A percentile compares a stretch with the other conserved stretches of the same genome.
These are phyloP conservation scores for Batkoa obscura DNA, from an alignment of 371 early-diverging fungal genomes.

Conservation along the genomic window DNA sequence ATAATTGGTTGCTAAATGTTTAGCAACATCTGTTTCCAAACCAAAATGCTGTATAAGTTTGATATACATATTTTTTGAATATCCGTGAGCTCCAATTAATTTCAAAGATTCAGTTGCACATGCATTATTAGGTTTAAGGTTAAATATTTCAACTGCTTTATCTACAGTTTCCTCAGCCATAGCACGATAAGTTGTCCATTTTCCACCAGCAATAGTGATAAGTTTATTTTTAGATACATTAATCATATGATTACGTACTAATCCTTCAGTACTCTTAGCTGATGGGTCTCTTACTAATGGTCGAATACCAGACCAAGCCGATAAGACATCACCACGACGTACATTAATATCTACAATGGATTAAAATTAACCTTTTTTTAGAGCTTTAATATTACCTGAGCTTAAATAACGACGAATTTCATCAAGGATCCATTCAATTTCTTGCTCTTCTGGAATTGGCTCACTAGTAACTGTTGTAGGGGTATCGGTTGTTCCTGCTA, in stretches of 20 bases:
- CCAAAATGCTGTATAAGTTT: conserved; percentile 83
- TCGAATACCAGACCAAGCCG: conserved; percentile 98
- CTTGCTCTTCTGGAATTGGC: conserved; percentile 81
- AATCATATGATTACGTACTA: conserved; percentile 96
- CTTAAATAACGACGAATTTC: conserved; percentile 85
- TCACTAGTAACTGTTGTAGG: conserved; percentile 57
- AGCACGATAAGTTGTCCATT: conserved; percentile 98
- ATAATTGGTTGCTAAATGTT: conserved; percentile 80
- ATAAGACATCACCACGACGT: conserved; percentile 84
- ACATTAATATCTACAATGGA: conserved; percentile 53
- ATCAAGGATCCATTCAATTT: conserved; percentile 88
- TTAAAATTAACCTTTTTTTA: neutral
- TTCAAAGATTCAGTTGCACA: conserved; percentile 55
- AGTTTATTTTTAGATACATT: conserved; percentile 64
- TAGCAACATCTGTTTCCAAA: conserved; percentile 81
- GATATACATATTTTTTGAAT: conserved; percentile 70
- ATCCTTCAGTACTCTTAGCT: conserved; percentile 73
- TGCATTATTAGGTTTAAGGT: conserved; percentile 26
- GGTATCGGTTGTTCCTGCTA: conserved; percentile 98
- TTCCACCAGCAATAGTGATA: conserved; percentile 97
- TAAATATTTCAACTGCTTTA: conserved; percentile 45
- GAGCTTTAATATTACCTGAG: conserved; percentile 18
- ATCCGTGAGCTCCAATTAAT: conserved; percentile 82
- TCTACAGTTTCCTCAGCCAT: conserved; percentile 98
- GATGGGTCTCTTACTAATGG: conserved; percentile 94